phyloP scores from a whole-genome alignment of 2,329 filamentous ascomycete genomes.

The Drechslerella coelobrocha region DNA sequence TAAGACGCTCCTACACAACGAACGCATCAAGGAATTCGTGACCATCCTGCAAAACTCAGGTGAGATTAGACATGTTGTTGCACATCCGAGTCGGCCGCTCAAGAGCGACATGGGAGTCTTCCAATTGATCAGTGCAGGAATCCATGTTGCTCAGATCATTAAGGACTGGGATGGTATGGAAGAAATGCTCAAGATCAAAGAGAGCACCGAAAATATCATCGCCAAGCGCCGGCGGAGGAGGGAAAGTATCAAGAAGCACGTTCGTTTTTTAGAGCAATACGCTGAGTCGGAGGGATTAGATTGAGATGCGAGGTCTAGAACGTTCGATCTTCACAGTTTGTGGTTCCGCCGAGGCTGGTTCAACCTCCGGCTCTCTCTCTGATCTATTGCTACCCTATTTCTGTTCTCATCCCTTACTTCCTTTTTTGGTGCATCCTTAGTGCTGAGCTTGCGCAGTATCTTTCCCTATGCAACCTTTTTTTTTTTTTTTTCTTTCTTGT shows the following conservation, averaged over 20 bases:
- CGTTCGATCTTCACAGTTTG: not conserved
- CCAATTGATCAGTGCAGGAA: constrained; percentile 48
- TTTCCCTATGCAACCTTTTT: too few relatives aligned
- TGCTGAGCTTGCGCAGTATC: too few relatives aligned
- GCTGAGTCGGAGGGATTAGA: constrained; percentile 47
- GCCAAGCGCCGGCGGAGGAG: constrained; percentile 44
- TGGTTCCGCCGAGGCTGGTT: too few relatives aligned
- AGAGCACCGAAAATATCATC: constrained; percentile 48
- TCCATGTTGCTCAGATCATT: constrained; percentile 49
- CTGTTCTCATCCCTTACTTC: too few relatives aligned
- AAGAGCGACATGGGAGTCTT: constrained; percentile 51
- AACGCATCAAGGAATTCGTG: constrained; percentile 49
- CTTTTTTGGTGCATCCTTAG: too few relatives aligned
- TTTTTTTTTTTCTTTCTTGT: constrained; percentile 14
- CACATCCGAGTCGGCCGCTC: constrained; percentile 43
- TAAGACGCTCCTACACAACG: constrained; percentile 43
- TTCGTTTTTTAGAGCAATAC: constrained; percentile 51
- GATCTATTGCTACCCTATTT: too few relatives aligned
- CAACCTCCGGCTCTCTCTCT: too few relatives aligned
- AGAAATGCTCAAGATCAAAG: constrained; percentile 49
- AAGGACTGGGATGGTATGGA: constrained; percentile 51
- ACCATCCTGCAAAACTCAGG: constrained; percentile 50
- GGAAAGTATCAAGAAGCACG: constrained; percentile 50
- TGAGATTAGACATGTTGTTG: constrained; percentile 48
- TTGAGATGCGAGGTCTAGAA: constrained; percentile 9